These are phyloP conservation scores for Pinus taeda DNA, from an alignment of 75 land plant genomes.

Conservation along the genomic window DNA sequence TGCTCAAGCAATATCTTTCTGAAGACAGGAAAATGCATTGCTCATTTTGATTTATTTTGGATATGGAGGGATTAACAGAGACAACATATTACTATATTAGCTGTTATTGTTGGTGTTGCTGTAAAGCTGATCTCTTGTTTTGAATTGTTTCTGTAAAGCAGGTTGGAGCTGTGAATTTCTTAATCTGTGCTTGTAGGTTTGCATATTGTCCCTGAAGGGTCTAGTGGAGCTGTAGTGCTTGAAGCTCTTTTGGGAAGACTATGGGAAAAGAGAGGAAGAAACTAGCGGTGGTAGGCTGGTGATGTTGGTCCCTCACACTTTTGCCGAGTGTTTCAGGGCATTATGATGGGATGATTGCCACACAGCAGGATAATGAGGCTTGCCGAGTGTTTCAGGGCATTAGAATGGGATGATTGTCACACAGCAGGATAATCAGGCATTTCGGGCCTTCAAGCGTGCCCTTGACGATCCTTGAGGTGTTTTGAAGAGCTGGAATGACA, in stretches of 20 bases:
- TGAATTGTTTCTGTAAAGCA: neutral
- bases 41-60: neutral
- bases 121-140: neutral
- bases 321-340: neutral
- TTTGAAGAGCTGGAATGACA: too few relatives aligned
- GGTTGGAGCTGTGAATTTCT: slow-evolving; percentile 1
- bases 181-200: neutral
- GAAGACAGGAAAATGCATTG: too few relatives aligned
- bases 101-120: neutral
- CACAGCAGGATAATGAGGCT: slow-evolving; percentile 46
- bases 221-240: neutral
- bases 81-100: neutral
- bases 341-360: slow-evolving; percentile 41
- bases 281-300: neutral
- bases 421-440: too few relatives aligned
- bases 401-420: too few relatives aligned
- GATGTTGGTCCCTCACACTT: neutral
- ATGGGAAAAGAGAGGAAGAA: neutral
- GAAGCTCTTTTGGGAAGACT: neutral
- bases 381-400: slow-evolving; percentile 15
- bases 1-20: too few relatives aligned
- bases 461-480: too few relatives aligned
- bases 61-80: neutral
- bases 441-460: too few relatives aligned
- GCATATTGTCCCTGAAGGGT: too few relatives aligned